These are phyloP conservation scores for Erodium trifolium DNA, from an alignment of 441 rosid species.

Conservation along the genomic window DNA sequence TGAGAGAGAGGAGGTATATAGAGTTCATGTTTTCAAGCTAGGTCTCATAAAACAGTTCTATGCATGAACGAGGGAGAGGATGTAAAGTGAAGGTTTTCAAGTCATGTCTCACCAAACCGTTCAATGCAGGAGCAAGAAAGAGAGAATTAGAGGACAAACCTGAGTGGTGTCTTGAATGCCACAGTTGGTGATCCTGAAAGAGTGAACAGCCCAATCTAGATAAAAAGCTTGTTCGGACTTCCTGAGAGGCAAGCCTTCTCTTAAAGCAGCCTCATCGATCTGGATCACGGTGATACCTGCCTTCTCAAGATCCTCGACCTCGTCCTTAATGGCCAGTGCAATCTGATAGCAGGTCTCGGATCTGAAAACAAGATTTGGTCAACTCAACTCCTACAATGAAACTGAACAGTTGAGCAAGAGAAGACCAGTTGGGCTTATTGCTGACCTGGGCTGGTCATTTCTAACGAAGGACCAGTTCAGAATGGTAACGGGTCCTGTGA, in stretches of 20 bases:
- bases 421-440: background rate
- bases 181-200: constrained; percentile 86
- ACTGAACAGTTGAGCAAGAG: background rate
- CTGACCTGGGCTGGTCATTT: constrained; percentile 91
- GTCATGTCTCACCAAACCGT: background rate
- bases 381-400: background rate
- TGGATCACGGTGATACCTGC: constrained; percentile 83
- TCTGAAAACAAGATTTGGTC: constrained; percentile 28
- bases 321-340: constrained; percentile 75
- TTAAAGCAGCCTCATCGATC: constrained; percentile 89
- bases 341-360: constrained; percentile 39
- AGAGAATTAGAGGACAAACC: constrained; percentile 29
- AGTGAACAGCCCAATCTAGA: constrained; percentile 97
- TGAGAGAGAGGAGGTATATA: no score
- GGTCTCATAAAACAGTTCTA: background rate
- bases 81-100: background rate
- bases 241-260: constrained; percentile 90
- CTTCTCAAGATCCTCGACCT: constrained; percentile 94
- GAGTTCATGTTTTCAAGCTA: background rate
- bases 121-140: background rate
- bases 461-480: constrained; percentile 96
- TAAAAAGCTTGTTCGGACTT: constrained; percentile 91
- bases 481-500: constrained; percentile 95
- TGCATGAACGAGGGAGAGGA: background rate
- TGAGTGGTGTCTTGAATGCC: constrained; percentile 85